Evolutionary conservation across 2,329 filamentous ascomycete genomes (phyloP).

Genomic region (Alternaria longipes): DNA sequence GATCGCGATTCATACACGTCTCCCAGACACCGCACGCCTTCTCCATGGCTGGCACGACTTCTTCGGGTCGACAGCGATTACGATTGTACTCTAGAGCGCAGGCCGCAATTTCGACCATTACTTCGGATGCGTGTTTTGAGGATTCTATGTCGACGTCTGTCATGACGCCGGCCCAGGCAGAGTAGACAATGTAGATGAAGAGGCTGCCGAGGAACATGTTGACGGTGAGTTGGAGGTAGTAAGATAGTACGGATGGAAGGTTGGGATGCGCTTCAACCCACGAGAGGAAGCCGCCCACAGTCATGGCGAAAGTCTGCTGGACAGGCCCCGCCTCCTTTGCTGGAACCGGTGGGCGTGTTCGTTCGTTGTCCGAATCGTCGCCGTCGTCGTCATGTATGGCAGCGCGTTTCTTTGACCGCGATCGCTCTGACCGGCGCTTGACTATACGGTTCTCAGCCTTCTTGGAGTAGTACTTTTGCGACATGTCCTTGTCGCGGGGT

Average conservation of each 20-base stretch:
- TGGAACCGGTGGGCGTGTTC: conserved; percentile 2
- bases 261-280: conserved; percentile 72
- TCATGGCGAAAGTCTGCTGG: conserved; percentile 35
- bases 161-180: conserved; percentile 74
- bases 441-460: conserved; percentile 52
- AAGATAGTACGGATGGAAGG: conserved; percentile 71
- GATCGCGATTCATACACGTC: conserved; percentile 85
- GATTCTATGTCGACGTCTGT: conserved; percentile 79
- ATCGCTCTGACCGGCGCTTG: conserved; percentile 39
- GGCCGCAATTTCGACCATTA: conserved; percentile 75
- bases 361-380: conserved; percentile 39
- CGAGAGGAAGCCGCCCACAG: conserved; percentile 63
- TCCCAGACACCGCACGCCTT: conserved; percentile 81
- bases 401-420: conserved; percentile 40
- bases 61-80: conserved; percentile 76
- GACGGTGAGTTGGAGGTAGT: conserved; percentile 72
- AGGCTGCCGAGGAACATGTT: conserved; percentile 69
- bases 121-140: conserved; percentile 71
- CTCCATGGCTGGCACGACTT: conserved; percentile 76
- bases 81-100: conserved; percentile 78
- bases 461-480: conserved; percentile 45
- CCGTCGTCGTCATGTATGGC: conserved; percentile 27
- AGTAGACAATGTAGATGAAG: conserved; percentile 72
- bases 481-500: conserved; percentile 26
- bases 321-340: conserved; percentile 16